Conservation (phyloP, 352 stramenopile species). For the Phytophthora sojae region DNA sequence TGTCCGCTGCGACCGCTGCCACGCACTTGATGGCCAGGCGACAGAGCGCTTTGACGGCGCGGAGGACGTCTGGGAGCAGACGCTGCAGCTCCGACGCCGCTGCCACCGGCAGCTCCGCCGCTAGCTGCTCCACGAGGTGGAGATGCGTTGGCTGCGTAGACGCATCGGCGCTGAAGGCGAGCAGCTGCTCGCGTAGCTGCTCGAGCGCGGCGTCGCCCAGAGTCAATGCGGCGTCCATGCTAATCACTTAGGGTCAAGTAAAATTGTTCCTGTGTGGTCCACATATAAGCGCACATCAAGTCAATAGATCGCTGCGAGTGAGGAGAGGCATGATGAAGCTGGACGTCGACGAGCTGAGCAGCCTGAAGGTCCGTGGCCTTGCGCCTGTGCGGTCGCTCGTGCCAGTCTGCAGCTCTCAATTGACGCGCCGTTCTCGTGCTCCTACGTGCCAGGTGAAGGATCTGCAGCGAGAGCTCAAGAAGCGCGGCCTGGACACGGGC, state of each 20-base stretch:
- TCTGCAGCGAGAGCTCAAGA: conserved; percentile 53
- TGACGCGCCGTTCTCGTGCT: neutral
- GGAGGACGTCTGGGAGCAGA: conserved; percentile 1
- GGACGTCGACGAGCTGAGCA: conserved; percentile 18
- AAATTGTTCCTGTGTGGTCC: too few species aligned
- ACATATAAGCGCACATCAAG: too few species aligned
- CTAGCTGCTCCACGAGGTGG: conserved; percentile 21
- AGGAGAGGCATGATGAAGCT: conserved; percentile 16
- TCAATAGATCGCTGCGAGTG: too few species aligned
- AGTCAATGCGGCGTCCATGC: conserved; percentile 4
- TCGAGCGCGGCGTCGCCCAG: conserved; percentile 23
- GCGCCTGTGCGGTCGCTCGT: neutral
- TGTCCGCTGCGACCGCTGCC: conserved; percentile 9
- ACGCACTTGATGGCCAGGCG: conserved; percentile 32
- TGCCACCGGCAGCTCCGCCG: conserved; percentile 6
- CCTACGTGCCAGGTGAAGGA: conserved; percentile 57
- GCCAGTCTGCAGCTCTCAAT: neutral
- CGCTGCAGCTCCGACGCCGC: conserved; percentile 15
- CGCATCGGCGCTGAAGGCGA: neutral
- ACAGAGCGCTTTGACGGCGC: conserved; percentile 46
- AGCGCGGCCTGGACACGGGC: conserved; percentile 44
- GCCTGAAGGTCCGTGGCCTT: conserved; percentile 31
- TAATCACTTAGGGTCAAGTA: too few species aligned
- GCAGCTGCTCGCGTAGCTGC: conserved; percentile 17
- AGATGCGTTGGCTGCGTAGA: conserved; percentile 1